A percentile compares a stretch with the other conserved stretches of the same genome.
Conservation (phyloP, 108 stramenopile species). For the Nitzschia sp. region DNA sequence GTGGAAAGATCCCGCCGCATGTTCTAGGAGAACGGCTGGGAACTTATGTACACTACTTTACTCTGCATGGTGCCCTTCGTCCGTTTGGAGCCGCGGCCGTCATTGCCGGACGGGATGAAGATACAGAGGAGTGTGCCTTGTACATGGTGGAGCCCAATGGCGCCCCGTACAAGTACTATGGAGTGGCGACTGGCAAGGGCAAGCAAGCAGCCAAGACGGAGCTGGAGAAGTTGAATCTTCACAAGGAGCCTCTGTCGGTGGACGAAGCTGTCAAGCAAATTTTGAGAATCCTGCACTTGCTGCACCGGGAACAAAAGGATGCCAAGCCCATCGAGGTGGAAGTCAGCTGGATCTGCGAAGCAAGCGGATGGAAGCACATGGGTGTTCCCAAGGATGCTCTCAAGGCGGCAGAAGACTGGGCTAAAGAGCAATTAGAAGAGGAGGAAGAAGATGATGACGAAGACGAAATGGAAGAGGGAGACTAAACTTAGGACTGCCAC, state of each 20-base stretch:
- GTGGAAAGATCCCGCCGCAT: slow-evolving; percentile 73
- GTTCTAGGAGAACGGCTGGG: slow-evolving; percentile 89
- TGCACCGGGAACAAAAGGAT: slow-evolving; percentile 90
- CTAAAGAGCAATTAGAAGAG: slow-evolving; percentile 88
- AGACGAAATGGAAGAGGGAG: slow-evolving; percentile 71
- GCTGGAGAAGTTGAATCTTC: slow-evolving; percentile 94
- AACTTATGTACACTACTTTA: slow-evolving; percentile 97
- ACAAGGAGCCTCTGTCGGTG: slow-evolving; percentile 43
- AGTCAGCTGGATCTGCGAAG: slow-evolving; percentile 94
- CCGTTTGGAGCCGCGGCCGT: slow-evolving; percentile 94
- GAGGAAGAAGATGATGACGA: slow-evolving; percentile 85
- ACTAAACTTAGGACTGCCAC: slow-evolving; percentile 3
- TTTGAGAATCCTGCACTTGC: slow-evolving; percentile 89
- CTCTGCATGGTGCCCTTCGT: slow-evolving; percentile 92
- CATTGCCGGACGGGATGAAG: slow-evolving; percentile 91
- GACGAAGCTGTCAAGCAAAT: slow-evolving; percentile 95
- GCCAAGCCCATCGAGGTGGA: slow-evolving; percentile 97
- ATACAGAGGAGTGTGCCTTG: slow-evolving; percentile 74
- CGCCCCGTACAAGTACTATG: slow-evolving; percentile 87
- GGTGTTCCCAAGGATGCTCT: slow-evolving; percentile 87
- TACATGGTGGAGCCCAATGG: slow-evolving; percentile 96
- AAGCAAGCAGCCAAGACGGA: slow-evolving; percentile 98
- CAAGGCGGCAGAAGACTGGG: slow-evolving; percentile 78
- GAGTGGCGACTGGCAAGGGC: slow-evolving; percentile 96
- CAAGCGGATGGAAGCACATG: slow-evolving; percentile 79